Evolutionary conservation across 345 rosid genomes (phyloP).

Genomic region (Hibiscus syriacus): DNA sequence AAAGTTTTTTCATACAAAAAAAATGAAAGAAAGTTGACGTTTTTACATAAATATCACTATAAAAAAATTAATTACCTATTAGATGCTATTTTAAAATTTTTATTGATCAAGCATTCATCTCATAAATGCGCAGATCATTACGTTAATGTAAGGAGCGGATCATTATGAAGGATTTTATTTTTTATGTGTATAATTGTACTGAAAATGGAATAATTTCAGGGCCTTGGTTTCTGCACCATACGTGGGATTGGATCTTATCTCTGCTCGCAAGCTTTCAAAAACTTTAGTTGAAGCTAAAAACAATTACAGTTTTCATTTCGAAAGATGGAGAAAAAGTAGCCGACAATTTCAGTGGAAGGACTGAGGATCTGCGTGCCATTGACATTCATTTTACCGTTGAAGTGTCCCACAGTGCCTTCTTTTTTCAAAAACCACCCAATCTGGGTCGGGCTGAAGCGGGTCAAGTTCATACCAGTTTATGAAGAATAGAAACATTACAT

Average conservation of each 20-base stretch:
- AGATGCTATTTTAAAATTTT: too few relatives aligned
- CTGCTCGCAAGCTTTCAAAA: slow-evolving; percentile 16
- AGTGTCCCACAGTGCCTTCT: slow-evolving; percentile 4
- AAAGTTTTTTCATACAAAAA: too few relatives aligned
- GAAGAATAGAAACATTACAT: too few relatives aligned
- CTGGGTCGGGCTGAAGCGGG: too few relatives aligned
- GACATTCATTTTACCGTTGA: not conserved
- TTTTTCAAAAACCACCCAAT: not conserved
- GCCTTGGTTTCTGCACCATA: not conserved
- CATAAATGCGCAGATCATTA: too few relatives aligned
- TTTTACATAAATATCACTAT: too few relatives aligned
- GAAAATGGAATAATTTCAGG: not conserved
- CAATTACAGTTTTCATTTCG: not conserved
- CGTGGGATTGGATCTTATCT: slow-evolving; percentile 8
- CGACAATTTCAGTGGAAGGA: slow-evolving; percentile 3
- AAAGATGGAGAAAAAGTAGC: not conserved
- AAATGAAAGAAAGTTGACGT: too few relatives aligned
- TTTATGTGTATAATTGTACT: not conserved
- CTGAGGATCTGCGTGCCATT: not conserved
- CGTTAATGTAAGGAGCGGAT: too few relatives aligned
- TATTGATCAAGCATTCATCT: too few relatives aligned
- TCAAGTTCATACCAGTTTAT: too few relatives aligned
- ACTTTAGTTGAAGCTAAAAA: slow-evolving; percentile 6
- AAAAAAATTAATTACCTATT: too few relatives aligned
- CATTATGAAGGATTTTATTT: not conserved